Percentiles rank a stretch among this genome's conserved stretches.
phyloP scores from a whole-genome alignment of 768 basidiomycete species.

The Phylloporus arenicola region DNA sequence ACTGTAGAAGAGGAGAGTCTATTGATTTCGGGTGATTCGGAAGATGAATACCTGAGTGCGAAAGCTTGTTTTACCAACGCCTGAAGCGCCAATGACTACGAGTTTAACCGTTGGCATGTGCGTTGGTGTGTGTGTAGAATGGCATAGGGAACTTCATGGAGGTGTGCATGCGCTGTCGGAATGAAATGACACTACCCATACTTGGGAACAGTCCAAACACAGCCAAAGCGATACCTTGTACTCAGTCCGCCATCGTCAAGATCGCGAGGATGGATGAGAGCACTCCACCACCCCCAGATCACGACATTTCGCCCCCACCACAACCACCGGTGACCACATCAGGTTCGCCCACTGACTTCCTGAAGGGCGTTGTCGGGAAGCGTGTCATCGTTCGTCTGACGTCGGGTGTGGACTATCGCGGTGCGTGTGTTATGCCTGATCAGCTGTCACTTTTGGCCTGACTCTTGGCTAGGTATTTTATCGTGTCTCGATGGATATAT shows the following conservation, averaged over 20 bases:
- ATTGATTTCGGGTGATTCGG: background rate
- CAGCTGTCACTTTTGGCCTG: background rate
- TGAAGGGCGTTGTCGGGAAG: conserved; percentile 97
- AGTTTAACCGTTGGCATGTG: conserved; percentile 72
- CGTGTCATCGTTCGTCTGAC: conserved; percentile 87
- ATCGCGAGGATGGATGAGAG: conserved; percentile 22
- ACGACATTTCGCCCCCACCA: conserved; percentile 42
- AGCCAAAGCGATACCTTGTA: conserved; percentile 5
- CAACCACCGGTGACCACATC: conserved; percentile 44
- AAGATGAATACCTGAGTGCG: conserved; percentile 55
- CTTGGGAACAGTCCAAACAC: conserved; percentile 12
- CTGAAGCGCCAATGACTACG: conserved; percentile 75
- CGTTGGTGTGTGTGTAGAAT: conserved; percentile 7
- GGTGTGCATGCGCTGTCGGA: conserved; percentile 1
- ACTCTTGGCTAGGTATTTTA: conserved; percentile 58
- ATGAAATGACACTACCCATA: conserved; percentile 6
- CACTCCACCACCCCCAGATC: conserved; percentile 37
- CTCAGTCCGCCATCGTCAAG: background rate
- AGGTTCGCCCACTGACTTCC: conserved; percentile 87
- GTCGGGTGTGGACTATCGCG: conserved; percentile 90
- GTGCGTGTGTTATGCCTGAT: conserved; percentile 36
- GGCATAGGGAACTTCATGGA: conserved; percentile 16
- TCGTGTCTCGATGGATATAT: conserved; percentile 98
- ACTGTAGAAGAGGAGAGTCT: conserved; percentile 37
- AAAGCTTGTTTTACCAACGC: conserved; percentile 81